Conservation (phyloP, 148 eudicot species). For the Drosera capensis region DNA sequence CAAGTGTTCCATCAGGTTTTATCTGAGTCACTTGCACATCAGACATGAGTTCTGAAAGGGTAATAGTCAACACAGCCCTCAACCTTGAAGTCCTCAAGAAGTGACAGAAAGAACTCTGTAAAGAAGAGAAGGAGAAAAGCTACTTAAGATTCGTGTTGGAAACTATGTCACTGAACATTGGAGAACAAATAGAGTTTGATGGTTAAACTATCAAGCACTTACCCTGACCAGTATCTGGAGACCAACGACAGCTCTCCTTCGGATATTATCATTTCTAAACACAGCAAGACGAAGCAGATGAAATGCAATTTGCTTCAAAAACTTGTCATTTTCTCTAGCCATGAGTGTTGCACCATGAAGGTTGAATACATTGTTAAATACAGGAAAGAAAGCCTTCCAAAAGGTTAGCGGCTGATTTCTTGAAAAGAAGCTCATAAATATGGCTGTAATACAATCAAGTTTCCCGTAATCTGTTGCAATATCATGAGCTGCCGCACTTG, state of each 20-base stretch:
- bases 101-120: slow-evolving; percentile 89
- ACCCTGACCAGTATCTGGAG: slow-evolving; percentile 97
- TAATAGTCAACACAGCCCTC: slow-evolving; percentile 88
- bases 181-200: background rate
- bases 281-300: slow-evolving; percentile 98
- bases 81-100: slow-evolving; percentile 75
- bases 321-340: slow-evolving; percentile 98
- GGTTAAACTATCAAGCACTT: slow-evolving; percentile 11
- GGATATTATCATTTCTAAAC: slow-evolving; percentile 73
- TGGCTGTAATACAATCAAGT: slow-evolving; percentile 91
- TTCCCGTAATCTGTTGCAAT: slow-evolving; percentile 96
- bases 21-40: slow-evolving; percentile 95
- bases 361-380: slow-evolving; percentile 57
- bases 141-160: no score
- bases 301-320: slow-evolving; percentile 92
- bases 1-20: slow-evolving; percentile 94
- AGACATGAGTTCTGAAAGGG: slow-evolving; percentile 94
- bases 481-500: slow-evolving; percentile 57
- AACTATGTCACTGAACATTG: background rate
- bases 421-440: slow-evolving; percentile 78
- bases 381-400: slow-evolving; percentile 85
- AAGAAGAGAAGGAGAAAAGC: slow-evolving; percentile 11
- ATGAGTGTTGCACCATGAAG: slow-evolving; percentile 87
- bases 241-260: slow-evolving; percentile 82
- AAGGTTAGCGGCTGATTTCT: slow-evolving; percentile 74